Conservation (phyloP, 192 early-diverging fungal species). For the Coemansia aciculifera region DNA sequence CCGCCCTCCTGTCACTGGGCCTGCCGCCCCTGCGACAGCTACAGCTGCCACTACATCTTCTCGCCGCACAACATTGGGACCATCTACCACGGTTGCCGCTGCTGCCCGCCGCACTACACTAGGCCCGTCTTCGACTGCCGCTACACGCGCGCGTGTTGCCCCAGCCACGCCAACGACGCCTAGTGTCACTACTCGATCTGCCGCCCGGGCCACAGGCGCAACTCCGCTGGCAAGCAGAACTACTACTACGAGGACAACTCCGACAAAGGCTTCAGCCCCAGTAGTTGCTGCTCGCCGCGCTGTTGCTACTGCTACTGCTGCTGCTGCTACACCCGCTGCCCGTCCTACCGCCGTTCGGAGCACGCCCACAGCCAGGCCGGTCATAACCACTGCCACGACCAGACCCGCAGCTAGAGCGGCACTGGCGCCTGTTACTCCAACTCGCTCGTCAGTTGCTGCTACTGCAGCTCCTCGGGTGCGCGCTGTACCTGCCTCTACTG, state of each 20-base stretch:
- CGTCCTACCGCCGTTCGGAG: background rate
- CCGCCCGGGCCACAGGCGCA: background rate
- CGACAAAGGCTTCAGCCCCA: background rate
- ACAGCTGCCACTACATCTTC: background rate
- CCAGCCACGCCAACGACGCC: conserved; percentile 12
- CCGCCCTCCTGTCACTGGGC: conserved; percentile 10
- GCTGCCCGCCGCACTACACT: conserved; percentile 25
- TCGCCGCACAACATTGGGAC: conserved; percentile 22
- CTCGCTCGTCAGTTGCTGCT: background rate
- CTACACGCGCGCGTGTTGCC: background rate
- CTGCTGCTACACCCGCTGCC: background rate
- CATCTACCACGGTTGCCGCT: background rate
- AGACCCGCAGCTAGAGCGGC: background rate
- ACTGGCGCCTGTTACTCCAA: background rate
- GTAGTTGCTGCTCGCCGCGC: background rate
- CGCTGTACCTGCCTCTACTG: background rate
- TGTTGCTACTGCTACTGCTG: background rate
- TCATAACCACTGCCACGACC: background rate
- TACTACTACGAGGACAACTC: background rate
- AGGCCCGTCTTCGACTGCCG: conserved; percentile 1
- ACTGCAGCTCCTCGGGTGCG: background rate
- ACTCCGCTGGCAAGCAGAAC: background rate
- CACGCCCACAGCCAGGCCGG: background rate
- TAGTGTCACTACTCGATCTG: conserved; percentile 4
- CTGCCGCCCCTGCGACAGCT: background rate